Evolutionary conservation across 495 filamentous ascomycete species (phyloP).

Genomic region (Neurospora africana): DNA sequence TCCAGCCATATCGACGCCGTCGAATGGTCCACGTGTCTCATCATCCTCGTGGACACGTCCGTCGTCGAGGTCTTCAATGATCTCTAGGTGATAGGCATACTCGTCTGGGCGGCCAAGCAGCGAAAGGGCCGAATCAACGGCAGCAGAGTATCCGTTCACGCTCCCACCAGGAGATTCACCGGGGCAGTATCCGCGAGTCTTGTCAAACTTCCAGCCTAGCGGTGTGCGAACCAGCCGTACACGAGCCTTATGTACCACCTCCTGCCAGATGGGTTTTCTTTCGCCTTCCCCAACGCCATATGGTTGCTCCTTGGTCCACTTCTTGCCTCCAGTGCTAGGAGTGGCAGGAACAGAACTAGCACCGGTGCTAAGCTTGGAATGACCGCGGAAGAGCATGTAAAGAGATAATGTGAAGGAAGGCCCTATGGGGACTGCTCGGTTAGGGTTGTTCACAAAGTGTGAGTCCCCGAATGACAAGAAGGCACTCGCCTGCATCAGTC

Average conservation of each 20-base stretch:
- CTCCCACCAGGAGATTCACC: not conserved
- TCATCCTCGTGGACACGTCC: slow-evolving; percentile 78
- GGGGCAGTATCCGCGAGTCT: slow-evolving; percentile 12
- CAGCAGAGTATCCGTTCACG: not conserved
- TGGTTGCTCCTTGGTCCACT: slow-evolving; percentile 11
- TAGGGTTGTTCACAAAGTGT: slow-evolving; percentile 59
- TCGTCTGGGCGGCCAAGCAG: slow-evolving; percentile 37
- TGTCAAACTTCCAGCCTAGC: slow-evolving; percentile 19
- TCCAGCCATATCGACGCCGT: slow-evolving; percentile 63
- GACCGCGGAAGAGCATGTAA: slow-evolving; percentile 92
- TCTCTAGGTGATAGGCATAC: slow-evolving; percentile 79
- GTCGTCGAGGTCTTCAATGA: slow-evolving; percentile 91
- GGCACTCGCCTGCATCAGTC: slow-evolving; percentile 86
- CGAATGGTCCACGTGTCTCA: slow-evolving; percentile 54
- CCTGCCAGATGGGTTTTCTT: slow-evolving; percentile 86
- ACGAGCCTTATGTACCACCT: slow-evolving; percentile 89
- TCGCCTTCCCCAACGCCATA: slow-evolving; percentile 38
- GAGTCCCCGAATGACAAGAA: slow-evolving; percentile 83
- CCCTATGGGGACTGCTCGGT: slow-evolving; percentile 68
- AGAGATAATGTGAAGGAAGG: slow-evolving; percentile 80
- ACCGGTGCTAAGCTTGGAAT: slow-evolving; percentile 29
- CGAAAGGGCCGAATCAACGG: not conserved
- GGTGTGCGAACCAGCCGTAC: slow-evolving; percentile 61
- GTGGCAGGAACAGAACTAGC: slow-evolving; percentile 13
- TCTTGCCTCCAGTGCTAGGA: not conserved